Evolutionary conservation across 2,329 filamentous ascomycete genomes (phyloP), one percentile per base, ranked within the genome.

Genomic region (Aureobasidium zeae): DNA sequence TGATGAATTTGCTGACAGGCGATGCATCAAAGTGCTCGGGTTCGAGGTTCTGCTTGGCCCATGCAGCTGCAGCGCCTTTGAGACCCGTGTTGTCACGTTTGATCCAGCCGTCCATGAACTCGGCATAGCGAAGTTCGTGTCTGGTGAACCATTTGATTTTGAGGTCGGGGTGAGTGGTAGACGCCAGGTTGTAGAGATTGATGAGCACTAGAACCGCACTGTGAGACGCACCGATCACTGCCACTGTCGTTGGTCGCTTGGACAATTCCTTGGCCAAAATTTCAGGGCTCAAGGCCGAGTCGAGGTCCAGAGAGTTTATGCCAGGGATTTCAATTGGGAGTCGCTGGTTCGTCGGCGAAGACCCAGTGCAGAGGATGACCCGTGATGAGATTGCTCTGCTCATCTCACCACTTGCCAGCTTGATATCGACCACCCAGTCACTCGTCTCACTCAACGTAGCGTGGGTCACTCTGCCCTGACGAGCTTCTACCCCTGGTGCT

Each of bases 21-120:
- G 70, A 73, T 6, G 56, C 49, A 6, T 48, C 45, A 6, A 79
- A 62, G 0, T 56, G 58, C 2, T 66, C 66, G 26, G 71, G 70
- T 50, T 80, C 77, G 0, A 81, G 66, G 46, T 79, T 72, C 17
- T 70, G 60, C 30, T 68, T 68, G 1, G 77, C 77, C 65, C 76
- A 81, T 4, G 67, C 63, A 0, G 77, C 77, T 0, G 74, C 76
- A 26, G 69, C 63, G 15, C 77, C 77, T 57, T 81, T 81, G 20
- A 81, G 64, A 3, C 77, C 77, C 0, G 77, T 81, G 58, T 80
- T 81, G 54, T 81, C 77, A 43, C 73, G 69, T 19, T 77, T 59
- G 47, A 80, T 79, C 75, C 77, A 80, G 46, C 73, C 74, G 49
- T 77, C 75, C 60, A 67, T 74, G 55, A 71, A 74, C 52, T 75